A percentile compares a stretch with the other conserved stretches of the same genome.
phyloP scores from a whole-genome alignment of 2,329 filamentous ascomycete species.

The Colletotrichum musicola region DNA sequence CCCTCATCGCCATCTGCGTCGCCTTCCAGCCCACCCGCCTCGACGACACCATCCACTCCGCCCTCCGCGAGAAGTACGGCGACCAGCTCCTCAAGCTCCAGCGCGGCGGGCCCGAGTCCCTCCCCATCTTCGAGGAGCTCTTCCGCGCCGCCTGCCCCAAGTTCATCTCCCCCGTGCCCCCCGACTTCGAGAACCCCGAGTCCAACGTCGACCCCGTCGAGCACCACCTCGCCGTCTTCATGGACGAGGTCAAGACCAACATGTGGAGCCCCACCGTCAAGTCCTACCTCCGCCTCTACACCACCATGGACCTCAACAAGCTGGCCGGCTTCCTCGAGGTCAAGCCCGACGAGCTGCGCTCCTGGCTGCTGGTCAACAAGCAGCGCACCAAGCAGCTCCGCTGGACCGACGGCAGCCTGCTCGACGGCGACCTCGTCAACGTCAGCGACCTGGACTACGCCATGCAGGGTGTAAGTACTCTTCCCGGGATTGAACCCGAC shows the following conservation, averaged over 20 bases:
- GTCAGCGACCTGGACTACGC: conserved; percentile 98
- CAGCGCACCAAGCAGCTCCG: conserved; percentile 96
- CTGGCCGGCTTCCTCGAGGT: conserved; percentile 97
- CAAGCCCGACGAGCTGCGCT: conserved; percentile 93
- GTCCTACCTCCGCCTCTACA: conserved; percentile 99
- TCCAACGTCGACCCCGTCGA: conserved; percentile 97
- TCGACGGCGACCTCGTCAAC: conserved; percentile 94
- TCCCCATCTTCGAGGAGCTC: conserved; percentile 97
- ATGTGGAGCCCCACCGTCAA: conserved; percentile 98
- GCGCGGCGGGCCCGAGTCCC: conserved; percentile 92
- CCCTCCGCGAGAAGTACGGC: conserved; percentile 98
- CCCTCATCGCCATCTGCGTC: conserved; percentile 97
- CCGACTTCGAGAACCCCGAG: conserved; percentile 97
- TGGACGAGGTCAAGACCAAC: conserved; percentile 99
- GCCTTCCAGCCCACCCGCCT: conserved; percentile 97
- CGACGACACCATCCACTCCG: conserved; percentile 99
- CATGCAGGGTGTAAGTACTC: conserved; percentile 81
- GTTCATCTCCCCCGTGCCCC: conserved; percentile 97
- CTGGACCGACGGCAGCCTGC: conserved; percentile 87
- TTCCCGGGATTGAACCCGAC: not conserved
- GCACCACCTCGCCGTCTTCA: conserved; percentile 97
- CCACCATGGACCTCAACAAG: conserved; percentile 99
- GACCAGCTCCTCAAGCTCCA: conserved; percentile 98
- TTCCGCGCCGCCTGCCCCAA: conserved; percentile 99
- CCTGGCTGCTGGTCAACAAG: conserved; percentile 97